Evolutionary conservation across 805 yeast species (phyloP), one percentile per base, ranked within the genome.

Genomic region (Barnettozyma salicaria): DNA sequence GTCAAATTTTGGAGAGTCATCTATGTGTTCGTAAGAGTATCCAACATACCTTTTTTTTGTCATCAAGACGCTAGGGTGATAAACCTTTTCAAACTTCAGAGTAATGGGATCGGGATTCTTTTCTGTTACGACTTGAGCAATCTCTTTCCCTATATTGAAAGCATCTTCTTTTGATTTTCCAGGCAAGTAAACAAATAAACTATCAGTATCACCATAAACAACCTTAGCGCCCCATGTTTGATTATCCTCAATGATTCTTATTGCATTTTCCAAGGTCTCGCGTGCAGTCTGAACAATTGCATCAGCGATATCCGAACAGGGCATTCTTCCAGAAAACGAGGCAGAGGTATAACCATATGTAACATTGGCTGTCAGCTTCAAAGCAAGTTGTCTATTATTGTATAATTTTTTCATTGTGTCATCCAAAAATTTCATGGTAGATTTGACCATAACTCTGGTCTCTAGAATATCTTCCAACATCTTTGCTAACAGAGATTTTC

Each of bases 311-410:
- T 89, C 97, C 0, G 95, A 78, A 50, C 92, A 85, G 0, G 98
- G 97, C 98, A 92, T 92, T 44, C 98, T 65, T 0, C 98, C 98
- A 7, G 96, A 86, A 53, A 82, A 92, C 0, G 96, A 77, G 0
- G 98, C 98, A 1, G 96, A 82, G 0, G 97, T 72, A 54, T 92
- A 92, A 0, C 98, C 98, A 61, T 92, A 92, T 0, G 96, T 90
- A 7, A 92, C 98, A 58, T 88, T 89, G 1, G 98, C 97, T 29
- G 88, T 79, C 32, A 90, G 64, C 53, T 92, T 92, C 44, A 92
- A 63, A 0, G 96, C 97, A 27, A 85, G 56, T 49, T 92, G 98
- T 38, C 90, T 67, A 40, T 83, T 80, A 50, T 85, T 74, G 52
- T 82, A 74, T 4, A 83, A 60, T 38, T 74, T 72, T 22, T 65